Evolutionary conservation across 768 basidiomycete genomes (phyloP), one percentile per base, ranked within the genome.

Genomic region (Flagelloscypha sp.): DNA sequence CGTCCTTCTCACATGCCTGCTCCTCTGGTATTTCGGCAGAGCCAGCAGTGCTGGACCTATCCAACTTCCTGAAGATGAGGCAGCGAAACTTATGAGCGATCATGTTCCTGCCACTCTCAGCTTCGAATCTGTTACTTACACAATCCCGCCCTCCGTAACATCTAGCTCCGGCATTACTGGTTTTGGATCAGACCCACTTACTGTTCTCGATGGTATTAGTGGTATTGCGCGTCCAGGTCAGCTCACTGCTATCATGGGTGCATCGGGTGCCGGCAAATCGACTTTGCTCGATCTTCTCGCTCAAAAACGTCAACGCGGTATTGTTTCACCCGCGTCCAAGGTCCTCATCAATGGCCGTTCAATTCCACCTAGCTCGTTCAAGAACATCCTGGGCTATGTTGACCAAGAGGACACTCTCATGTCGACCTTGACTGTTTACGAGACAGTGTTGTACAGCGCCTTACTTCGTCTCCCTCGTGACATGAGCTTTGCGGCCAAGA

Each of bases 401-500:
- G 94, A 99, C 53, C 95, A 99, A 58, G 95, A 98, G 57, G 95
- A 99, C 56, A 95, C 90, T 7, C 61, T 99, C 44, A 94, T 99
- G 85, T 76, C 83, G 51, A 98, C 94, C 6, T 63, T 98, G 59
- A 99, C 94, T 3, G 95, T 98, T 15, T 98, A 97, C 56, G 95
- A 99, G 67, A 97, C 93, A 0, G 83, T 99, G 12, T 56, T 98
- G 35, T 95, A 95, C 53, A 92, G 87, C 34, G 95, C 95, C 9
- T 54, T 98, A 30, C 56, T 99, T 49, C 62, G 95, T 45, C 57
- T 99, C 18, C 95, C 95, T 10, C 63, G 92, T 47, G 92, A 95
- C 46, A 98, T 98, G 94, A 87, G 86, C 43, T 66, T 80, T 33
- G 84, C 83, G 58, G 92, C 92, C n/a, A 98, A 99, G 72, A 82